Evolutionary conservation across 2,329 filamentous ascomycete species (phyloP).

Genomic region (Iodosphaeria phyllophila): DNA sequence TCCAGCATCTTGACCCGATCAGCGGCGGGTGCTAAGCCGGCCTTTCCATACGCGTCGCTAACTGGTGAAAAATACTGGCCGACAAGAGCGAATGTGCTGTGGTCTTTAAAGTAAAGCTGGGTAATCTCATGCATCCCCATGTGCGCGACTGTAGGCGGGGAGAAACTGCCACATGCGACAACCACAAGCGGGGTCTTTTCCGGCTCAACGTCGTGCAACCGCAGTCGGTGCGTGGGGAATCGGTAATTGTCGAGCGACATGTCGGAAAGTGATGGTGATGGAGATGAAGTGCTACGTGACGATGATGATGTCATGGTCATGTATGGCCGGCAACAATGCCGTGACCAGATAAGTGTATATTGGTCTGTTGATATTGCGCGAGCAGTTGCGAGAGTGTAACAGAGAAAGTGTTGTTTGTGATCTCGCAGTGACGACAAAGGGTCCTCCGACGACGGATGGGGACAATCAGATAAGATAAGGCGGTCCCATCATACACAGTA

Average conservation of each 20-base stretch:
- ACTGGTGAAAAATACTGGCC: slow-evolving; percentile 75
- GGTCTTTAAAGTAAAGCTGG: slow-evolving; percentile 58
- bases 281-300: background rate
- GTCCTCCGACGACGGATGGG: too few species aligned
- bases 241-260: slow-evolving; percentile 26
- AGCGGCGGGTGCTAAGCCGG: slow-evolving; percentile 52
- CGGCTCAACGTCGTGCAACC: slow-evolving; percentile 32
- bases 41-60: slow-evolving; percentile 52
- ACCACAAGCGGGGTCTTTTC: slow-evolving; percentile 44
- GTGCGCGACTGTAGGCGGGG: slow-evolving; percentile 58
- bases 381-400: too few species aligned
- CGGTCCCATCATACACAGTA: too few species aligned
- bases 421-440: too few species aligned
- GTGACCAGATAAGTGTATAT: too few species aligned
- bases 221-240: slow-evolving; percentile 42
- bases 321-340: too few species aligned
- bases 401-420: too few species aligned
- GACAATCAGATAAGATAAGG: too few species aligned
- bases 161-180: slow-evolving; percentile 55
- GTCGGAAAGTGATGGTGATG: slow-evolving; percentile 1
- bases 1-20: slow-evolving; percentile 74
- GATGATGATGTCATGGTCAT: slow-evolving; percentile 1
- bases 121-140: slow-evolving; percentile 82
- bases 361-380: too few species aligned
- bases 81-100: slow-evolving; percentile 64